A percentile compares a stretch with the other conserved stretches of the same genome.
Evolutionary conservation across 2,329 filamentous ascomycete species (phyloP).

Genomic region (Blastomyces parvus): DNA sequence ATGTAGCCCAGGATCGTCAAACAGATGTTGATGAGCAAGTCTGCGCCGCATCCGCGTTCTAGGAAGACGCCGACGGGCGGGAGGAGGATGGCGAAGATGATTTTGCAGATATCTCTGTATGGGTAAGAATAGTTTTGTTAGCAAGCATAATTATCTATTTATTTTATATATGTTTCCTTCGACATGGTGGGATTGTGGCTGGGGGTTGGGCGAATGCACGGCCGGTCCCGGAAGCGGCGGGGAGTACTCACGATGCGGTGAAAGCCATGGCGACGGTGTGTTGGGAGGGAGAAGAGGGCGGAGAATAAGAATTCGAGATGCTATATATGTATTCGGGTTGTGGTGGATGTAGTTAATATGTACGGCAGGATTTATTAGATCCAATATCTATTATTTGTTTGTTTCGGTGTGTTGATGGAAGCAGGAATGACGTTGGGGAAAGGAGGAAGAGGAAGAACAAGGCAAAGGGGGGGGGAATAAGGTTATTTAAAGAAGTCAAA

Average conservation of each 20-base stretch:
- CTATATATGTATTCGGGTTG: background rate
- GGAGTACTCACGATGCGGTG: slow-evolving; percentile 40
- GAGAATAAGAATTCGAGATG: background rate
- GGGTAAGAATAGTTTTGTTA: background rate
- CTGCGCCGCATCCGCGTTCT: slow-evolving; percentile 77
- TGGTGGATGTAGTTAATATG: background rate
- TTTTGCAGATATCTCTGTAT: slow-evolving; percentile 53
- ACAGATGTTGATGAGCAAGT: slow-evolving; percentile 87
- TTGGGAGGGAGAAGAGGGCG: background rate
- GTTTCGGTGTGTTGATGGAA: background rate
- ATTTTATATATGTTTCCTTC: background rate
- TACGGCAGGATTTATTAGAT: too few relatives aligned
- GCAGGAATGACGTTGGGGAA: background rate
- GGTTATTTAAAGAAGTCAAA: background rate
- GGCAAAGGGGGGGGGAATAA: background rate
- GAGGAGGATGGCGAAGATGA: slow-evolving; percentile 80
- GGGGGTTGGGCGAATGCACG: background rate
- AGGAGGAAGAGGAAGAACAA: background rate
- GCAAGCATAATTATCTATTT: background rate
- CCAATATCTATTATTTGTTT: too few relatives aligned
- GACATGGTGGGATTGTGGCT: background rate
- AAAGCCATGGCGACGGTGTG: slow-evolving; percentile 40
- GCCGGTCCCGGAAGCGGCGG: background rate
- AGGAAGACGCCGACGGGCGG: slow-evolving; percentile 90
- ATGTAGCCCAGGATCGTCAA: slow-evolving; percentile 69